Evolutionary conservation across 352 stramenopile genomes (phyloP).

Genomic region (Phytophthora sojae): DNA sequence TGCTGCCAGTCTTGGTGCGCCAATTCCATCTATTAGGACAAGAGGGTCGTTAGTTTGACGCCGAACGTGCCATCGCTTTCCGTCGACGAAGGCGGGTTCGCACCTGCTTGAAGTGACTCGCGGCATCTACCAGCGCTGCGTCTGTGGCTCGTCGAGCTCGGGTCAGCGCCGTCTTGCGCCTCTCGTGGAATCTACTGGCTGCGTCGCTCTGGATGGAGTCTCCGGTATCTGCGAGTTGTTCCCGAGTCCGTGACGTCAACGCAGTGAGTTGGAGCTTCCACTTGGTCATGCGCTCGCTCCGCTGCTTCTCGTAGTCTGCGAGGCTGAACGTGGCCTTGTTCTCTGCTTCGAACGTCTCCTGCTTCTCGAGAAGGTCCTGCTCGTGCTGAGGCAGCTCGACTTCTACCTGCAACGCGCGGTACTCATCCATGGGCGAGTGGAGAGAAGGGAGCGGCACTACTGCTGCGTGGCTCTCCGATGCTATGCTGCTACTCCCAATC

Average conservation of each 20-base stretch:
- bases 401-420: slow-evolving; percentile 39
- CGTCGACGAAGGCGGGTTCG: slow-evolving; percentile 6
- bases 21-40: slow-evolving; percentile 56
- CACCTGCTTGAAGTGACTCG: slow-evolving; percentile 68
- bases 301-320: slow-evolving; percentile 54
- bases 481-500: slow-evolving; percentile 25
- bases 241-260: slow-evolving; percentile 53
- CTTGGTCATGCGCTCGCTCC: slow-evolving; percentile 49
- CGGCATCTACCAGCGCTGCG: slow-evolving; percentile 54
- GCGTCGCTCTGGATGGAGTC: slow-evolving; percentile 22
- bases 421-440: slow-evolving; percentile 47
- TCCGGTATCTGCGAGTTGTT: slow-evolving; percentile 40
- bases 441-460: slow-evolving; percentile 15
- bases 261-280: slow-evolving; percentile 64
- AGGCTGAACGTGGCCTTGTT: slow-evolving; percentile 30
- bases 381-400: slow-evolving; percentile 28
- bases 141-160: slow-evolving; percentile 48
- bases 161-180: slow-evolving; percentile 33
- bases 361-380: slow-evolving; percentile 26
- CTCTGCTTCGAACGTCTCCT: slow-evolving; percentile 23
- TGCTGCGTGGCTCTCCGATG: slow-evolving; percentile 1
- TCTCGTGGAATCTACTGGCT: slow-evolving; percentile 30
- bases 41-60: slow-evolving; percentile 30
- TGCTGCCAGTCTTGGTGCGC: slow-evolving; percentile 67
- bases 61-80: slow-evolving; percentile 3